Evolutionary conservation across 306 rosid genomes (phyloP), one percentile per base, ranked within the genome.

Genomic region (Rosa persica): DNA sequence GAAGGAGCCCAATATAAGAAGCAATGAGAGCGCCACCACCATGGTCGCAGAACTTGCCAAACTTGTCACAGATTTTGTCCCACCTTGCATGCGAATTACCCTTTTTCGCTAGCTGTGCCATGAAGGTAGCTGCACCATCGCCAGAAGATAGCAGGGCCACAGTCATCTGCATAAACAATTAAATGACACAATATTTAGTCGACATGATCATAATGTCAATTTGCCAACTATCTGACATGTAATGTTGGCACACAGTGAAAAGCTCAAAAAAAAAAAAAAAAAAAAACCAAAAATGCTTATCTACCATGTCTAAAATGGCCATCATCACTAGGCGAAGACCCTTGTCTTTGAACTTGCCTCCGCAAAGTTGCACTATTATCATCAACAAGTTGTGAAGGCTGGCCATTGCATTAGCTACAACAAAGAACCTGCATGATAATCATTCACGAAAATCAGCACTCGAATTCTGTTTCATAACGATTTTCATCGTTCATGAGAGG

Each of bases 11-110:
- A 16, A 87, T 54, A 80, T 89, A 93, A 78, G 98, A 95, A 67
- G 85, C 81, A 54, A 85, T 73, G 30, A 95, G 89, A 8, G 98
- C 97, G 25, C 80, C 93, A 15, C 81, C 91, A n/a, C 91, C 89
- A 3, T 79, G 88, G 77, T 83, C 78, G 62, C 98, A 95, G 51
- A 78, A 95, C 47, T 54, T 71, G 15, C 70, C 81, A 44, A 95
- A 88, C 78, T 91, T 87, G 89, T 95, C 98, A 64, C 98, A 95
- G 6, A 93, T 95, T 79, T 95, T 93, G 84, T 87, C 77, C 98
- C 98, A 95, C 77, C 83, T 83, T 22, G 98, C 98, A 77, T 95
- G 97, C 6, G 91, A 87, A 25, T 95, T 92, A 2, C 98, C 98
- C 3, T 92, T 86, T 83, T 80, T 95, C 51, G 97, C 98, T 43